Evolutionary conservation across 2,329 filamentous ascomycete genomes (phyloP), one percentile per base, ranked within the genome.

Genomic region (Ambrosiella cleistominuta): DNA sequence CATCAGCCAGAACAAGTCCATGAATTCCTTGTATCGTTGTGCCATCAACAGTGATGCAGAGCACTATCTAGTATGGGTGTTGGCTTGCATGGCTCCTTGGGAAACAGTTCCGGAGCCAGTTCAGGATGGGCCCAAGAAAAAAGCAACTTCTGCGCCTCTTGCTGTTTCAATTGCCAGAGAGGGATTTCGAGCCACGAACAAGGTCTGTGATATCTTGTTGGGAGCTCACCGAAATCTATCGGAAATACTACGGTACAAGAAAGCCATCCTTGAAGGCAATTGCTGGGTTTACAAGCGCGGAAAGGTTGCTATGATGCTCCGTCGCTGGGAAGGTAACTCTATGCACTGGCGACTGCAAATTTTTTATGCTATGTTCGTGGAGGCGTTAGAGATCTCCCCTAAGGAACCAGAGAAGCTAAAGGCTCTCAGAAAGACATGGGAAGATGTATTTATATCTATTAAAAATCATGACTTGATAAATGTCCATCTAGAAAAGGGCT

Each of bases 141-240:
- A 68, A 17, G 72, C 77, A 2, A 75, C 77, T 17, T 74, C 66
- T 1, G 64, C 68, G 27, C 65, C 68, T 7, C 60, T 81, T 15
- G 77, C 82, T 2, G 77, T 78, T 2, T 72, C 80, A 37, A 83
- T 85, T 4, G 83, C 81, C 4, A 76, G 84, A 38, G 87, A 94
- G 66, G 88, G 88, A 4, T 81, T 95, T 66, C 88, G 85, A 65
- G 78, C 83, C 1, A 80, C 86, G 1, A 95, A 89, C 66, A 93
- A 85, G 66, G 72, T 88, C 4, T 79, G 78, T 49, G 81, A 82
- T 62, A 70, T 91, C 3, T 72, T 93, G 57, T 76, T 77, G 12
- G 79, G 80, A 19, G 79, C 85, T 7, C 74, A 84, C 54, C 74
- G 72, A n/a, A 75, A 89, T 63, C 74, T 79, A 51, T 64, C 70